Conservation (phyloP, 805 yeast species). For the Yamadazyma tumulicola region DNA sequence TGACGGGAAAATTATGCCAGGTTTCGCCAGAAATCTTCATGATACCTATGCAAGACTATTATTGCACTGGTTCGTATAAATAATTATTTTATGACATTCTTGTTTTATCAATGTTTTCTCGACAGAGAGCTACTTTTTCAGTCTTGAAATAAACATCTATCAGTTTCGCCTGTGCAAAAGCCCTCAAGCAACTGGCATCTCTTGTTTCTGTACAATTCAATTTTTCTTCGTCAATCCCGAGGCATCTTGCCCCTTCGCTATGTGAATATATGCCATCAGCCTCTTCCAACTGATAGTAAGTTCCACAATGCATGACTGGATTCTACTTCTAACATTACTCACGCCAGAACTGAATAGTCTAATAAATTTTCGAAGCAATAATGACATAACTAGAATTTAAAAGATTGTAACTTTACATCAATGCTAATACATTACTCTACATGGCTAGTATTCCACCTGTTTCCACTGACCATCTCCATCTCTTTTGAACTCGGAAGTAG, state of each 20-base stretch:
- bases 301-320: not conserved
- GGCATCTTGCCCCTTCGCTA: not conserved
- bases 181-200: not conserved
- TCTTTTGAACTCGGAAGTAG: slow-evolving; percentile 60
- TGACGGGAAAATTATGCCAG: too few relatives aligned
- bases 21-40: too few relatives aligned
- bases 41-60: too few relatives aligned
- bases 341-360: not conserved
- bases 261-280: not conserved
- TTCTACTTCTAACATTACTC: not conserved
- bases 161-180: too few relatives aligned
- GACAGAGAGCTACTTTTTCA: too few relatives aligned
- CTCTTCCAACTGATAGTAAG: not conserved
- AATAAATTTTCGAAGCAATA: not conserved
- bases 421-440: not conserved
- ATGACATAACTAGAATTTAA: not conserved
- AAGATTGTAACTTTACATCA: not conserved
- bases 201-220: not conserved
- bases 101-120: too few relatives aligned
- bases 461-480: slow-evolving; percentile 47
- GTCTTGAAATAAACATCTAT: too few relatives aligned
- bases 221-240: not conserved
- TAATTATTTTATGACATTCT: too few relatives aligned
- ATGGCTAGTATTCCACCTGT: slow-evolving; percentile 35
- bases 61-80: too few relatives aligned